phyloP scores from a whole-genome alignment of 805 yeast genomes.

The Komagataella populi region DNA sequence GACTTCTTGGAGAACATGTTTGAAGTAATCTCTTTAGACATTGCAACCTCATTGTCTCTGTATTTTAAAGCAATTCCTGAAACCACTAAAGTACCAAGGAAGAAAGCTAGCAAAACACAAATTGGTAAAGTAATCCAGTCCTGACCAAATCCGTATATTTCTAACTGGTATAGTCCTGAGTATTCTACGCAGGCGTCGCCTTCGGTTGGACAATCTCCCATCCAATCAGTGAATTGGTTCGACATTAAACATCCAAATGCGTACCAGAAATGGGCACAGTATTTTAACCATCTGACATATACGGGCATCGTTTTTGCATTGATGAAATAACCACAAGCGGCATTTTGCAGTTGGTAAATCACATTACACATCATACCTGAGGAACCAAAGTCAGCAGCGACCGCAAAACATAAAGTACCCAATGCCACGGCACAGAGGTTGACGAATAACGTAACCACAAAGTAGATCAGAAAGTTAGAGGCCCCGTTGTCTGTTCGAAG shows the following conservation, averaged over 20 bases:
- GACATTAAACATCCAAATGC: conserved; percentile 49
- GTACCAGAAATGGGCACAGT: conserved; percentile 58
- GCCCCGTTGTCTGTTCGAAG: conserved; percentile 25
- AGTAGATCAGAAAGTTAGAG: conserved; percentile 39
- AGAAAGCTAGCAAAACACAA: conserved; percentile 36
- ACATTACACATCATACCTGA: conserved; percentile 39
- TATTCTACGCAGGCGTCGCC: conserved; percentile 27
- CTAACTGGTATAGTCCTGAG: conserved; percentile 34
- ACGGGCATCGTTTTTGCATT: conserved; percentile 62
- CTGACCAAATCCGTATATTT: conserved; percentile 37
- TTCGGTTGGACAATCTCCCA: conserved; percentile 36
- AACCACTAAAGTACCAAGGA: conserved; percentile 30
- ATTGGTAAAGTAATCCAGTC: conserved; percentile 51
- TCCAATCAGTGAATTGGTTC: conserved; percentile 42
- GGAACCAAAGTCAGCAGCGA: conserved; percentile 38
- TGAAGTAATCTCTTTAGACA: conserved; percentile 18
- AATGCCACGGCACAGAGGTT: conserved; percentile 36
- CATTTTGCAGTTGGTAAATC: conserved; percentile 47
- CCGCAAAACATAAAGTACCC: conserved; percentile 33
- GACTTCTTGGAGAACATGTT: conserved; percentile 1
- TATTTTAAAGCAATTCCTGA: conserved; percentile 28
- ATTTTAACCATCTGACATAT: conserved; percentile 66
- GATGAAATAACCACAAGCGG: conserved; percentile 66
- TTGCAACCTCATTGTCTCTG: conserved; percentile 30
- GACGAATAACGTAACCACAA: conserved; percentile 32